Conservation (phyloP, 2,329 filamentous ascomycete species). For the Verticillium isaacii region DNA sequence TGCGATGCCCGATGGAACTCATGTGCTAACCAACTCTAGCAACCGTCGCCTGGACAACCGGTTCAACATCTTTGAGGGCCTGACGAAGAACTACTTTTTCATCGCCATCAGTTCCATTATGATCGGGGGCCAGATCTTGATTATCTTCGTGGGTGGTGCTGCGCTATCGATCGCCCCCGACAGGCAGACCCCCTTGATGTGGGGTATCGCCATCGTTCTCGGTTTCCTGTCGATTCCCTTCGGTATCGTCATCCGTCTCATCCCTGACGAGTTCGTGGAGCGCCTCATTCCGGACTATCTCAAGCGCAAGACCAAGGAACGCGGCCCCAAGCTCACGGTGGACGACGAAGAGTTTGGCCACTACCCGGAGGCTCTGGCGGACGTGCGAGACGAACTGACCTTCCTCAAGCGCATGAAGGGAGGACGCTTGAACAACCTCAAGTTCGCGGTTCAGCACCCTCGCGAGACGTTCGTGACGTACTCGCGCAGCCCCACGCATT, state of each 20-base stretch:
- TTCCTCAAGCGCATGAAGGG: constrained; percentile 79
- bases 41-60: constrained; percentile 91
- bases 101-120: constrained; percentile 80
- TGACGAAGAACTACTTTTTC: constrained; percentile 84
- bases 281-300: constrained; percentile 49
- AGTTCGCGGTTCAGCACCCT: constrained; percentile 72
- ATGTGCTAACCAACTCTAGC: constrained; percentile 31
- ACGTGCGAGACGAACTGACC: constrained; percentile 74
- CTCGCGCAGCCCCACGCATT: constrained; percentile 59
- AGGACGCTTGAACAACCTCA: constrained; percentile 75
- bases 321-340: constrained; percentile 52
- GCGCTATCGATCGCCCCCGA: constrained; percentile 68
- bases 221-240: constrained; percentile 82
- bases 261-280: constrained; percentile 68
- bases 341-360: constrained; percentile 60
- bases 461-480: constrained; percentile 62
- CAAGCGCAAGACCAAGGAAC: constrained; percentile 37
- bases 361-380: constrained; percentile 68
- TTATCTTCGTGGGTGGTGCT: constrained; percentile 77
- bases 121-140: constrained; percentile 84
- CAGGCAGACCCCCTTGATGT: constrained; percentile 67
- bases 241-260: constrained; percentile 72
- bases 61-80: constrained; percentile 92
- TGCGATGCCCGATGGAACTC: constrained; percentile 4
- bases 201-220: constrained; percentile 82